These are phyloP conservation scores for Kregervanrija pseudodelftensis DNA, from an alignment of 805 yeast species.

Conservation along the genomic window DNA sequence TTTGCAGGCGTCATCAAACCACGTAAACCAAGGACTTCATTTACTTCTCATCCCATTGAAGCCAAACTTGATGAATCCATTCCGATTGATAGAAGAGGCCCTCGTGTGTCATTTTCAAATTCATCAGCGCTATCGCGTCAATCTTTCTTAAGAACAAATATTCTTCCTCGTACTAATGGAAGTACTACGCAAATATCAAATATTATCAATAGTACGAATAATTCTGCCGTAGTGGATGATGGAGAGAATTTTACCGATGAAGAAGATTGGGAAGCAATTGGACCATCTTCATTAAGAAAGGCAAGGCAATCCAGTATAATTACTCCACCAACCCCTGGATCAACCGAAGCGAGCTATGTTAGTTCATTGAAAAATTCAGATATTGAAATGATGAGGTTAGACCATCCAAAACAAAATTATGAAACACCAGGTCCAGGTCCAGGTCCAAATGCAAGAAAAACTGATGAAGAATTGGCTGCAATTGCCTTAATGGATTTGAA, in stretches of 20 bases:
- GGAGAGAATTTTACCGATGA: conserved; percentile 75
- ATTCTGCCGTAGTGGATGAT: not conserved
- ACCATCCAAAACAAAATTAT: conserved; percentile 8
- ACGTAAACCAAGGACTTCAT: conserved; percentile 27
- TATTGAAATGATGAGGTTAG: conserved; percentile 7
- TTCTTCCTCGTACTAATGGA: conserved; percentile 23
- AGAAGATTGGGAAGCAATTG: conserved; percentile 93
- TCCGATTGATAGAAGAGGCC: conserved; percentile 25
- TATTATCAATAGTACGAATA: not conserved
- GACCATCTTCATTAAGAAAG: conserved; percentile 54
- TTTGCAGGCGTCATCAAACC: conserved; percentile 30
- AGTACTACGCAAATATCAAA: conserved; percentile 2
- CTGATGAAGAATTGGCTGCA: conserved; percentile 30
- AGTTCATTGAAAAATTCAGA: conserved; percentile 5
- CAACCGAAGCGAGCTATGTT: too few species aligned
- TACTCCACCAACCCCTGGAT: conserved; percentile 15
- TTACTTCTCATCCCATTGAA: conserved; percentile 25
- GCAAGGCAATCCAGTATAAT: conserved; percentile 16
- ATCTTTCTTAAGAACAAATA: conserved; percentile 31
- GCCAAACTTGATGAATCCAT: conserved; percentile 26
- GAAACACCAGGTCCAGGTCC: conserved; percentile 2
- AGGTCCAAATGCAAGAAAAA: conserved; percentile 9
- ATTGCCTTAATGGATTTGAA: conserved; percentile 29
- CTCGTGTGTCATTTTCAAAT: conserved; percentile 29
- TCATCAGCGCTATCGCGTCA: conserved; percentile 30